Conservation (phyloP, 768 basidiomycete genomes). For the Brasilioporus rufonigricans region DNA sequence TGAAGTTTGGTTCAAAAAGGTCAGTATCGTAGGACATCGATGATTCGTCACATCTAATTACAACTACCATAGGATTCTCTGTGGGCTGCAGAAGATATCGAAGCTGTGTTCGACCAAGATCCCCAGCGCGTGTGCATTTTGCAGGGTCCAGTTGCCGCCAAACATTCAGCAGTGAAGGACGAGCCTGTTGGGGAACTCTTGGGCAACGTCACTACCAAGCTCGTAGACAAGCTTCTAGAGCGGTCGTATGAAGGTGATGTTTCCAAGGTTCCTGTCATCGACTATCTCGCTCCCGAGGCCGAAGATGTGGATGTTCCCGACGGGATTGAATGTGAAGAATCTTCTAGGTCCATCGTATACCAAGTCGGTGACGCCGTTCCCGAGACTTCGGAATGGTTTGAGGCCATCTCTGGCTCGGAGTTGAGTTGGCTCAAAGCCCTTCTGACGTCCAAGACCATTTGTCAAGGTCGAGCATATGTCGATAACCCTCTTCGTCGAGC, state of each 20-base stretch:
- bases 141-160: slow-evolving; percentile 94
- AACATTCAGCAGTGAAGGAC: slow-evolving; percentile 83
- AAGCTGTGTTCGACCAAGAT: slow-evolving; percentile 98
- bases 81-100: slow-evolving; percentile 97
- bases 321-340: slow-evolving; percentile 43
- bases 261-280: slow-evolving; percentile 71
- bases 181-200: slow-evolving; percentile 93
- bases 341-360: slow-evolving; percentile 45
- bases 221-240: slow-evolving; percentile 77
- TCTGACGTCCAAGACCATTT: slow-evolving; percentile 74
- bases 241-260: slow-evolving; percentile 75
- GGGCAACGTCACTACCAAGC: slow-evolving; percentile 77
- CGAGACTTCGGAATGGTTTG: slow-evolving; percentile 71
- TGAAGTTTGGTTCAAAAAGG: slow-evolving; percentile 99
- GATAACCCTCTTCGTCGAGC: slow-evolving; percentile 88
- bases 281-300: slow-evolving; percentile 73
- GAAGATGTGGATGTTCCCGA: slow-evolving; percentile 35
- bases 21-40: slow-evolving; percentile 28
- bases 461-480: slow-evolving; percentile 83
- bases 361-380: slow-evolving; percentile 56
- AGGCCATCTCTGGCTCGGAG: slow-evolving; percentile 76
- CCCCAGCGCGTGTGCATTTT: slow-evolving; percentile 97
- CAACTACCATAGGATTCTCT: slow-evolving; percentile 72
- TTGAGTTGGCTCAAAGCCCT: slow-evolving; percentile 87
- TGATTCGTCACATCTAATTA: slow-evolving; percentile 7